Evolutionary conservation across 192 early-diverging fungal genomes (phyloP), one percentile per base, ranked within the genome.

Genomic region (Mortierella alpina): DNA sequence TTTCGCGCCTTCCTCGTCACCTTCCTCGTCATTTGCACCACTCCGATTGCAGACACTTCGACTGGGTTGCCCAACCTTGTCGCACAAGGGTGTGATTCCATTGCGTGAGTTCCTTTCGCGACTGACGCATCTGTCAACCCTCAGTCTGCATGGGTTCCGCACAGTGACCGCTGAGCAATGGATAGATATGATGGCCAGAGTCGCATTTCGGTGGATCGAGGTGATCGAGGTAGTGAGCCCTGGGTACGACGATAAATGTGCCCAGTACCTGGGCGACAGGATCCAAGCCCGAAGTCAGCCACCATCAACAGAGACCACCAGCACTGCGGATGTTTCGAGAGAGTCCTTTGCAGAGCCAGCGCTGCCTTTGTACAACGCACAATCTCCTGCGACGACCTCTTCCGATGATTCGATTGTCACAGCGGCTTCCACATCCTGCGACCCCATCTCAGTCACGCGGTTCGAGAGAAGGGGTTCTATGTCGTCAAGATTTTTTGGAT

Each of bases 61-160:
- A 41, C 40, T 79, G 2, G 61, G 64, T 31, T 72, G 76, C 42
- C 54, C 69, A 8, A 47, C 63, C 8, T 47, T 79, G 11, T 67
- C 76, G 1, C 14, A 62, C 22, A 63, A 62, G 5, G 69, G 76
- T 13, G 59, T 72, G 5, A 31, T 6, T 0, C 52, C 61, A 14
- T 18, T 79, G n/a, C 68, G 67, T 17, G 64, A 61, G 18, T 61
- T 79, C 42, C 52, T 79, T 12, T 72, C 76, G 5, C 46, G 69
- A n/a, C 64, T 79, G 17, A 70, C 51, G 7, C 76, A 79, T 41
- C 64, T 79, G 8, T 79, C 76, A 2, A 55, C 51, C 2, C 18
- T 79, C 12, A 79, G 76, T 20, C 20, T 79, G 1, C 76, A 79
- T 49, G 76, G 76, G 1, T 79, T 79, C 59, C 68, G 76, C 4